A percentile compares a stretch with the other conserved stretches of the same genome.
Conservation (phyloP, 2,329 filamentous ascomycete genomes). For the Penicillium sp. region DNA sequence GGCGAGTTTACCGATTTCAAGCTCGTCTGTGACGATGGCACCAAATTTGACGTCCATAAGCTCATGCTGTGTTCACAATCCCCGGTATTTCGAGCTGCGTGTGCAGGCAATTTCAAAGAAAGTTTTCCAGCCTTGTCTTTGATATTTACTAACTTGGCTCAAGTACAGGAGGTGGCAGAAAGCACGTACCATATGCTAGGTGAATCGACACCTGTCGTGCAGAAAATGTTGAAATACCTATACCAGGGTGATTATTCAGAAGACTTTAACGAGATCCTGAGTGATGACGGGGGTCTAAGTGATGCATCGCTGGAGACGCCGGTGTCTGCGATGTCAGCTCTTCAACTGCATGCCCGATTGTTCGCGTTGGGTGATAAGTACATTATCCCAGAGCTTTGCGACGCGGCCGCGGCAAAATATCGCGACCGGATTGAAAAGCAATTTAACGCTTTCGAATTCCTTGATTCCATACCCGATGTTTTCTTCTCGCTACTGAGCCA, state of each 20-base stretch:
- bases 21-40: not conserved
- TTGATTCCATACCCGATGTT: not conserved
- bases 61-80: conserved; percentile 3
- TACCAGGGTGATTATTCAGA: conserved; percentile 5
- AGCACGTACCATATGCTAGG: not conserved
- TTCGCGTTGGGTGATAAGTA: conserved; percentile 2
- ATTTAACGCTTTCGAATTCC: not conserved
- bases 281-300: not conserved
- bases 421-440: not conserved
- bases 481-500: not conserved
- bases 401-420: not conserved
- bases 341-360: conserved; percentile 1
- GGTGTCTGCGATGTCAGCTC: not conserved
- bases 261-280: too few species aligned
- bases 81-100: conserved; percentile 1
- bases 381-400: conserved; percentile 3
- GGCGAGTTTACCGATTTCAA: not conserved
- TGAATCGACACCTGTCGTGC: not conserved
- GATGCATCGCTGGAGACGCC: not conserved
- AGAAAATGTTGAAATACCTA: conserved; percentile 1
- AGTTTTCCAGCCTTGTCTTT: not conserved
- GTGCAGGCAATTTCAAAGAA: conserved; percentile 1
- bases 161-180: not conserved
- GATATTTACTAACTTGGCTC: not conserved
- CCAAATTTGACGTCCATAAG: not conserved